A percentile compares a stretch with the other conserved stretches of the same genome.
phyloP scores from a whole-genome alignment of 257 asterid species.

The Leonotis leonurus region DNA sequence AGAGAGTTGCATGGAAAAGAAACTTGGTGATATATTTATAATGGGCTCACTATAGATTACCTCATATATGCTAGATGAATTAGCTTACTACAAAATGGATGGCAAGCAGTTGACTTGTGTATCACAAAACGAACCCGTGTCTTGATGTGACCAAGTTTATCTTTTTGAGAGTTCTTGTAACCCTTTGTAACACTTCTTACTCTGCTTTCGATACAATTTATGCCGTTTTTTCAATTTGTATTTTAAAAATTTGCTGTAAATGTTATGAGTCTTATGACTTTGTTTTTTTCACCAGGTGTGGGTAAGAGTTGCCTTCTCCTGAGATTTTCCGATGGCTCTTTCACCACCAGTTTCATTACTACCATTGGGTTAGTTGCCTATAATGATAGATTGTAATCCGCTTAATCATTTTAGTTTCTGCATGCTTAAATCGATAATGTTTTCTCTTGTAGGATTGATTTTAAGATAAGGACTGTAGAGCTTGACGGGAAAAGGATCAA shows the following conservation, averaged over 20 bases:
- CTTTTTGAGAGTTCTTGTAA: not conserved
- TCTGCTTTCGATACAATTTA: not conserved
- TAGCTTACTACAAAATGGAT: not conserved
- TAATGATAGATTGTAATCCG: not conserved
- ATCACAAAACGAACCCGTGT: not conserved
- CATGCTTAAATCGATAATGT: conserved; percentile 4
- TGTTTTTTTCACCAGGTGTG: conserved; percentile 47
- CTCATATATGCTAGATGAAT: not conserved
- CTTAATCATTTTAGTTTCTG: conserved; percentile 1
- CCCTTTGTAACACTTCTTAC: not conserved
- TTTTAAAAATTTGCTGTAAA: not conserved
- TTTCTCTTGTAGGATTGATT: conserved; percentile 45
- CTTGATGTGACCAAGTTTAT: not conserved
- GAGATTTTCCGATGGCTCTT: conserved; percentile 97
- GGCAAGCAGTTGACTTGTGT: not conserved
- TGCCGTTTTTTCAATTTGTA: not conserved
- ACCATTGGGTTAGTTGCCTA: conserved; percentile 52
- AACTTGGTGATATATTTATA: not conserved
- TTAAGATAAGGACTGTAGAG: conserved; percentile 62
- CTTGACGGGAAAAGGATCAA: conserved; percentile 60
- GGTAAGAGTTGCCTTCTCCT: conserved; percentile 99
- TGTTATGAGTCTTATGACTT: not conserved
- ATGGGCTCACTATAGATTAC: not conserved
- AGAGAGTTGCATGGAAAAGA: not conserved
- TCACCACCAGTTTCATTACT: conserved; percentile 96